phyloP scores from a whole-genome alignment of 2,329 filamentous ascomycete species.

The Didymella glomerata region DNA sequence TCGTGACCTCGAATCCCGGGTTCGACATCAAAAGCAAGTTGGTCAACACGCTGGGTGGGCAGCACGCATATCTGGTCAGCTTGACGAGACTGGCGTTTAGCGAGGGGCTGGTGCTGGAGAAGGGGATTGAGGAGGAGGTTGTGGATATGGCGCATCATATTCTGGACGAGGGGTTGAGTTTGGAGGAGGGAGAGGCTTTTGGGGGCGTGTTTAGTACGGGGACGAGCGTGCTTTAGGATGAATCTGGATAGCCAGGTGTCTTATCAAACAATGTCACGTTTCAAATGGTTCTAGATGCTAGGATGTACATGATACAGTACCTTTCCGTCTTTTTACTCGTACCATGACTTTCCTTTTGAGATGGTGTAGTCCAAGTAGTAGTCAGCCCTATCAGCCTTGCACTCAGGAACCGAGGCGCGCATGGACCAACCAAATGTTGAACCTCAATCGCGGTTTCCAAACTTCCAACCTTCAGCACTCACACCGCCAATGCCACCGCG shows the following conservation, averaged over 20 bases:
- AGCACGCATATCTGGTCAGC: slow-evolving; percentile 82
- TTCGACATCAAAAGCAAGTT: slow-evolving; percentile 77
- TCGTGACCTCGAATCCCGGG: slow-evolving; percentile 68
- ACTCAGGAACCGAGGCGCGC: not conserved
- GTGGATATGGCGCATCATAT: slow-evolving; percentile 83
- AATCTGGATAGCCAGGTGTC: not conserved
- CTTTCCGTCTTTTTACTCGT: too few species aligned
- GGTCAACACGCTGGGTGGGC: slow-evolving; percentile 71
- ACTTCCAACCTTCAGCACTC: not conserved
- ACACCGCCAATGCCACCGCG: slow-evolving; percentile 40
- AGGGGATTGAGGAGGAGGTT: slow-evolving; percentile 78
- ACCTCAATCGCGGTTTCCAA: not conserved
- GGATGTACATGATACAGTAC: not conserved
- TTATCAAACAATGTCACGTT: too few species aligned
- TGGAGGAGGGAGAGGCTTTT: slow-evolving; percentile 75
- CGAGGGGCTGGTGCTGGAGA: slow-evolving; percentile 79
- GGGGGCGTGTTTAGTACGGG: slow-evolving; percentile 52
- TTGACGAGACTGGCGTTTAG: slow-evolving; percentile 86
- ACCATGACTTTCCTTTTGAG: too few species aligned
- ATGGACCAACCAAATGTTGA: not conserved
- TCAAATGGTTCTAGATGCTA: not conserved
- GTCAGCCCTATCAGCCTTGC: not conserved
- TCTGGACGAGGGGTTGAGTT: slow-evolving; percentile 80
- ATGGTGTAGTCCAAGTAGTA: too few species aligned
- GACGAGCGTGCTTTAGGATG: not conserved